These are phyloP conservation scores for Tulasnella sp. DNA, from an alignment of 768 basidiomycete species.

Conservation along the genomic window DNA sequence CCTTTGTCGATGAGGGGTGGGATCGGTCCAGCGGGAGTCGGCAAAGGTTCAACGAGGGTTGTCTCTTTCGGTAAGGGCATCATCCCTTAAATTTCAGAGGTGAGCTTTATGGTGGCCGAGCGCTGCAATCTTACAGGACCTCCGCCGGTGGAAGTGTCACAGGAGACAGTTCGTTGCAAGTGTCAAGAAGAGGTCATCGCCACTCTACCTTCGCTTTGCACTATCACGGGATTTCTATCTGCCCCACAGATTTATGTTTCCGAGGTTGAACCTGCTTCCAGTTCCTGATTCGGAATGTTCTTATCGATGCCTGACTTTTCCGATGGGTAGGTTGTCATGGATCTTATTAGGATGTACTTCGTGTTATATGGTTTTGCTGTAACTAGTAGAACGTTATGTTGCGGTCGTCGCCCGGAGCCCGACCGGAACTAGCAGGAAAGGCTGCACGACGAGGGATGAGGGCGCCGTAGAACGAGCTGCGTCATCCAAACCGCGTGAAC, in stretches of 20 bases:
- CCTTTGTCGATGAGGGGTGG: background rate
- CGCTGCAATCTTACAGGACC: too few species aligned
- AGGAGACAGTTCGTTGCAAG: background rate
- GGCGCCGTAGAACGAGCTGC: background rate
- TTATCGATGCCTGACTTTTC: constrained; percentile 2
- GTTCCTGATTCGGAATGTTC: background rate
- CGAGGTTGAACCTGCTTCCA: background rate
- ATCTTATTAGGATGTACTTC: background rate
- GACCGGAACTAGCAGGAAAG: background rate
- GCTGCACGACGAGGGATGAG: background rate
- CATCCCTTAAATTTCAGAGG: too few species aligned
- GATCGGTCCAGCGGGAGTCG: background rate
- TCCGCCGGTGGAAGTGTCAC: background rate
- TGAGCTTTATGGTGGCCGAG: too few species aligned
- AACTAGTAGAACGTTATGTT: background rate
- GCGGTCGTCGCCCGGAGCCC: background rate
- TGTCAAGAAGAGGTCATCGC: background rate
- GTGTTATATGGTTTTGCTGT: background rate
- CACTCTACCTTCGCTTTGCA: background rate
- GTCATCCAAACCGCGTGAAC: background rate
- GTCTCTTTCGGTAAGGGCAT: background rate
- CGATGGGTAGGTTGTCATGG: background rate
- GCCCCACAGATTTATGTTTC: background rate
- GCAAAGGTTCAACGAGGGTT: background rate
- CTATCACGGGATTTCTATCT: background rate